phyloP scores from a whole-genome alignment of 129 eudicot species.

The Cynara cardunculus region DNA sequence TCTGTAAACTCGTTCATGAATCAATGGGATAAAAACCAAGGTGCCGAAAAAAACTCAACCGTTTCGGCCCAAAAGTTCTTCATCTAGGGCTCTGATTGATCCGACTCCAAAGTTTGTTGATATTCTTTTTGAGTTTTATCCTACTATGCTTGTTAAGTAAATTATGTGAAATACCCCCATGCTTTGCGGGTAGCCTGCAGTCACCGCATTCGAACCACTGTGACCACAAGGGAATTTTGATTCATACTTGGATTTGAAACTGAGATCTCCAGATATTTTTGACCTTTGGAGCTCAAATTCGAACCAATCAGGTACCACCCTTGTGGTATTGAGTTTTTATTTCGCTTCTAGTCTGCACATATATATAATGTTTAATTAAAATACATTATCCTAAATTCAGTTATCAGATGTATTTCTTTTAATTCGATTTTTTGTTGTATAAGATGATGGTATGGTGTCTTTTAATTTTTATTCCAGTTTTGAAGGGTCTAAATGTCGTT shows the following conservation, averaged over 20 bases:
- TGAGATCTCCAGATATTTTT: too few species aligned
- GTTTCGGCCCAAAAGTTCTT: background rate
- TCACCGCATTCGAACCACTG: too few species aligned
- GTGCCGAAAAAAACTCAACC: too few species aligned
- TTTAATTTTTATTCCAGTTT: background rate
- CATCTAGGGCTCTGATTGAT: background rate
- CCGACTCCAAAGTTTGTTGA: background rate
- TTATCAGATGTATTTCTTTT: background rate
- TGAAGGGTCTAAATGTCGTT: background rate
- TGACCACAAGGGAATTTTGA: too few species aligned
- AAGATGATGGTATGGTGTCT: background rate
- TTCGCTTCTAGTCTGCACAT: background rate
- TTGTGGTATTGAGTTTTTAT: background rate
- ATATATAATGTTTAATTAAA: background rate
- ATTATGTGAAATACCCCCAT: background rate
- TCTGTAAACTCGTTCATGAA: background rate
- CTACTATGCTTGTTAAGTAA: background rate
- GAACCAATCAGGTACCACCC: too few species aligned
- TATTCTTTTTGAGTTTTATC: background rate
- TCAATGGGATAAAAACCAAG: background rate
- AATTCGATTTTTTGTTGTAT: background rate
- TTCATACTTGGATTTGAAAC: too few species aligned
- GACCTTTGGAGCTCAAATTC: too few species aligned
- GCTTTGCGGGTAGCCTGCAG: too few species aligned
- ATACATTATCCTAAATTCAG: background rate